Conservation (phyloP, 495 filamentous ascomycete genomes). For the Diplogelasinospora grovesii region DNA sequence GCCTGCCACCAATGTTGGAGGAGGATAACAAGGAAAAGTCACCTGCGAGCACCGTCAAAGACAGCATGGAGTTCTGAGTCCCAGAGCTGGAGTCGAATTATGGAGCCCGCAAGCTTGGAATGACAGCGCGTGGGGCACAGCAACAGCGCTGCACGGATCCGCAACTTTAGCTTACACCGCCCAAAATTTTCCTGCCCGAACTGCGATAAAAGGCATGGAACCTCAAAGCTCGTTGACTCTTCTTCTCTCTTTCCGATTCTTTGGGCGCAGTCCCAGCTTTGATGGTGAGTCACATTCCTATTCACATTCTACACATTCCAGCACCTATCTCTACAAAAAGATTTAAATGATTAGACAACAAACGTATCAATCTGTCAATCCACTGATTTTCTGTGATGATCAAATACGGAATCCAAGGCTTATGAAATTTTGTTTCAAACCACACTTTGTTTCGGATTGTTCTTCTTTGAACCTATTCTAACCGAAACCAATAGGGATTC, state of each 20-base stretch:
- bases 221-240: not conserved
- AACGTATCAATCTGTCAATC: conserved; percentile 40
- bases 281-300: conserved; percentile 20
- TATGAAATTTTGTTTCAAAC: conserved; percentile 22
- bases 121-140: conserved; percentile 6
- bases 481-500: conserved; percentile 7
- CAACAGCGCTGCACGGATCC: too few relatives aligned
- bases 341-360: conserved; percentile 31
- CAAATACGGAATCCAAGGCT: conserved; percentile 25
- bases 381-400: conserved; percentile 35
- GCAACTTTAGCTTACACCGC: conserved; percentile 9
- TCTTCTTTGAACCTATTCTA: conserved; percentile 11
- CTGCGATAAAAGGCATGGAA: conserved; percentile 17
- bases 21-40: conserved; percentile 64
- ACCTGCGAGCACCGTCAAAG: conserved; percentile 15
- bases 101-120: not conserved
- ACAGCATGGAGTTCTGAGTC: conserved; percentile 28
- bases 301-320: not conserved
- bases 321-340: not conserved
- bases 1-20: conserved; percentile 79
- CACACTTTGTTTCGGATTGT: conserved; percentile 2
- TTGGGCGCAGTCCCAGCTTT: conserved; percentile 17
- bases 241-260: conserved; percentile 7
- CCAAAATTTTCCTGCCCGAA: conserved; percentile 10
- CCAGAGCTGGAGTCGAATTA: too few relatives aligned